These are phyloP conservation scores for Populus deltoides DNA, from an alignment of 345 rosid genomes.

Conservation along the genomic window DNA sequence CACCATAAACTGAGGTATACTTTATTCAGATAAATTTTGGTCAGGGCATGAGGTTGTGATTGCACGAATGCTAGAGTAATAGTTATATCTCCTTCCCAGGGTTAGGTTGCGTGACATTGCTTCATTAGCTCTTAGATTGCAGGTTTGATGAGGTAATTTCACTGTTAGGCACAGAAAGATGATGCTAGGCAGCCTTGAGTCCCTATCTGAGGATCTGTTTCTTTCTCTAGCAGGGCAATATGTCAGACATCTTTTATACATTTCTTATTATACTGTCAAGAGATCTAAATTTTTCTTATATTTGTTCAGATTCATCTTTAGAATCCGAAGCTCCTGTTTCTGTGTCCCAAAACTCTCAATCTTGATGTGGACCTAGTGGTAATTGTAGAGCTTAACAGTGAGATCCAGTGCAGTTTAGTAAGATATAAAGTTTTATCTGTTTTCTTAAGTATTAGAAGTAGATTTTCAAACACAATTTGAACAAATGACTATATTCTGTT, in stretches of 20 bases:
- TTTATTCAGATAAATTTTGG: neutral
- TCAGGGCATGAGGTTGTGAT: neutral
- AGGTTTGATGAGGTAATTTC: neutral
- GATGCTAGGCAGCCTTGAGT: neutral
- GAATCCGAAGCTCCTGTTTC: neutral
- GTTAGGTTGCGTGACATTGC: neutral
- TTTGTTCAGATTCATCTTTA: neutral
- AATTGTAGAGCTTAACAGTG: neutral
- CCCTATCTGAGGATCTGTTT: neutral
- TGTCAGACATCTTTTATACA: neutral
- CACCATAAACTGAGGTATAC: neutral
- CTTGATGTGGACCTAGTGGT: neutral
- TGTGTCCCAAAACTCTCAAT: neutral
- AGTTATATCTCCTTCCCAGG: slow-evolving; percentile 5
- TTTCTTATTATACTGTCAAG: neutral
- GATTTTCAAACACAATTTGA: neutral
- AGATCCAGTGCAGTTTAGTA: neutral
- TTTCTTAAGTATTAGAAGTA: neutral
- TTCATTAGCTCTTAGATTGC: neutral
- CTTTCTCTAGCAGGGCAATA: neutral
- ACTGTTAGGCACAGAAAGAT: neutral
- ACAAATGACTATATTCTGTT: neutral
- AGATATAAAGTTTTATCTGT: neutral
- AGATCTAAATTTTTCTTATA: neutral
- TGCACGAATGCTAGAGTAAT: neutral